Base-by-base conservation (phyloP, 2,329 filamentous ascomycete genomes). In the Hortaea sp. region DNA sequence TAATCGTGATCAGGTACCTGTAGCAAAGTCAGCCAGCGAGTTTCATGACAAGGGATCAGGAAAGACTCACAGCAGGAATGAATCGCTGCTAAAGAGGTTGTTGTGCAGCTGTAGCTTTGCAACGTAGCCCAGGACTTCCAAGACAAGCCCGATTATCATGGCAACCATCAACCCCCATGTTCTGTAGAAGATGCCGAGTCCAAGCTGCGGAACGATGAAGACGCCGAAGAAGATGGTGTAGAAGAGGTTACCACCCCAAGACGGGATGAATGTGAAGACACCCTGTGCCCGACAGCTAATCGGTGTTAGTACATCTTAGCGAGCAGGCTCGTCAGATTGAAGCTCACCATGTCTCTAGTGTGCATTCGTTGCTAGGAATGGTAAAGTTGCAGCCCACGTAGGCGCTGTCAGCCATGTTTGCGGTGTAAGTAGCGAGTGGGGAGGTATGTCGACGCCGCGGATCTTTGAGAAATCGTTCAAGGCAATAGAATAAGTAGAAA, bases 101-200 rank as follows among this genome's bases (percentile, higher is more conserved):
- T 67, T 54, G 59, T 75, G 63, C 61, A 80, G 67, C 51, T 75
- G 60, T 30, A 81, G 57, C 20, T 77, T 69, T 2, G 74, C 77
- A 9, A 69, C 64, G 55, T 82, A 82, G 6, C 79, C 79, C 1
- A 77, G 59, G 29, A 70, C 61, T 56, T 79, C 76, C 39, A 75
- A 68, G 3, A 72, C 49, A 6, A 73, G 67, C 6, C 74, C 76
- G 28, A 51, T 29, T n/a, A 59, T 41, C 48, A 78, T 65, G 0
- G 71, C 75, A 29, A 72, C 59, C 63, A 72, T 68, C 57, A 74
- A 78, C 5, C 74, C 76, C 72, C 74, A 80, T 52, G 77, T 76
- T 46, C 68, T 69, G 57, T 71, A 75, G 44, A 63, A 66, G 44
- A 75, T 60, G 5, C 76, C 75, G 5, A 77, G 61, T 1, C 61